Evolutionary conservation across 169 alveolate species (phyloP).

Genomic region (Plasmodium coatneyi): DNA sequence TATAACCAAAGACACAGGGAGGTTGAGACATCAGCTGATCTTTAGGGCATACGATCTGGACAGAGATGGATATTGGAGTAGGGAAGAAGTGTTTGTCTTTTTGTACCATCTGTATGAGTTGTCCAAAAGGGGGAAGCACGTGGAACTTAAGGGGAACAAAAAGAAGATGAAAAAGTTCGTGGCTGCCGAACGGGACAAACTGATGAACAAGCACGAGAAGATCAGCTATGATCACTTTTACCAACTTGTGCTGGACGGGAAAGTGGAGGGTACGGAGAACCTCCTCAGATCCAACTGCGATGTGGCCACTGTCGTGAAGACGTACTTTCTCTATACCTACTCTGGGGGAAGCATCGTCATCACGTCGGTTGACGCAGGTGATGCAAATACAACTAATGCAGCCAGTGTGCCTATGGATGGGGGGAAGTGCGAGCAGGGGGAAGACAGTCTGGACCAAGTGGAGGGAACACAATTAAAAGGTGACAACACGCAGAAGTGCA

Average conservation of each 20-base stretch:
- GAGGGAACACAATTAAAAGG: background rate
- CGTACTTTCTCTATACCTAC: constrained; percentile 67
- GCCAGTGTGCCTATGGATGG: background rate
- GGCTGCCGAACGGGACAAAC: constrained; percentile 14
- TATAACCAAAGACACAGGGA: constrained; percentile 76
- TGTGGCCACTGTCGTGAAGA: constrained; percentile 73
- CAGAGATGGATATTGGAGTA: constrained; percentile 77
- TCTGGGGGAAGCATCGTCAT: constrained; percentile 28
- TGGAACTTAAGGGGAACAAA: constrained; percentile 17
- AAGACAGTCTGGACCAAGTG: background rate
- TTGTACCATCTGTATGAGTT: constrained; percentile 77
- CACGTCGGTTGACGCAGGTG: background rate
- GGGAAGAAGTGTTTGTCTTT: constrained; percentile 69
- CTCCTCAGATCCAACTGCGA: constrained; percentile 80
- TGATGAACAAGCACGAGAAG: constrained; percentile 11
- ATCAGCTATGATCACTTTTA: constrained; percentile 65
- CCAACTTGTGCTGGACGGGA: background rate
- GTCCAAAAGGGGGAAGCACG: constrained; percentile 6
- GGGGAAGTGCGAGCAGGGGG: background rate
- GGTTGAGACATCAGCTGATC: constrained; percentile 81
- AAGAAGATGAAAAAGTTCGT: constrained; percentile 27
- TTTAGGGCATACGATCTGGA: constrained; percentile 84
- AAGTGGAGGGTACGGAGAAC: constrained; percentile 71
- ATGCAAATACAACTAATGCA: background rate
- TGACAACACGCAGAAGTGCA: background rate